These are phyloP conservation scores for Scedosporium boydii DNA, from an alignment of 2,329 filamentous ascomycete species.

Conservation along the genomic window DNA sequence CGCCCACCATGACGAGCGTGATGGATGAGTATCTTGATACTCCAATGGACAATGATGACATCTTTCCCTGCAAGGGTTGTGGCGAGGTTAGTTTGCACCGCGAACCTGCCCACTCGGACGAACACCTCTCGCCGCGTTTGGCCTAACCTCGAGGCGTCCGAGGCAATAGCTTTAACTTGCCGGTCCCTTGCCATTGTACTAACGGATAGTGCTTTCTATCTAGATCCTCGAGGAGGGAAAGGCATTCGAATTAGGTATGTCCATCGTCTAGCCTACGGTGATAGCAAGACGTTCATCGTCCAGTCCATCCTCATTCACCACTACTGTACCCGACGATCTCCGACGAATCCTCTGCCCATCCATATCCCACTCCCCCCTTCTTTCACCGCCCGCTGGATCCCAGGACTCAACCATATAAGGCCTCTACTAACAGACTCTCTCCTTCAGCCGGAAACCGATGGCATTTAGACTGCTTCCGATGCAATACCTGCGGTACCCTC, in stretches of 20 bases:
- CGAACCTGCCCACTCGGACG: not conserved
- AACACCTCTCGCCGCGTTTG: slow-evolving; percentile 12
- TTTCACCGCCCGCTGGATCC: not conserved
- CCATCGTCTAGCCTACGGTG: slow-evolving; percentile 16
- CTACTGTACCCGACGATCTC: slow-evolving; percentile 4
- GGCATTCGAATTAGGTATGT: slow-evolving; percentile 84
- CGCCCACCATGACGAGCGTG: slow-evolving; percentile 30
- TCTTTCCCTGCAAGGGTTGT: slow-evolving; percentile 86
- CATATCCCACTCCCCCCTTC: not conserved
- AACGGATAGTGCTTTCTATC: slow-evolving; percentile 8
- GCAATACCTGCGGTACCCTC: slow-evolving; percentile 88
- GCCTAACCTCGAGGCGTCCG: slow-evolving; percentile 11
- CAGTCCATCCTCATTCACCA: not conserved
- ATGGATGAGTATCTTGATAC: slow-evolving; percentile 55
- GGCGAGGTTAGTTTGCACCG: slow-evolving; percentile 58
- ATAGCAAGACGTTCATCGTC: not conserved
- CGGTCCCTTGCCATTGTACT: not conserved
- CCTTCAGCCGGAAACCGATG: slow-evolving; percentile 79
- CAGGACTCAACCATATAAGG: too few relatives aligned
- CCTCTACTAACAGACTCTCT: slow-evolving; percentile 10
- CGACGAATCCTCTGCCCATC: not conserved
- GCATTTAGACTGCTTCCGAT: slow-evolving; percentile 98
- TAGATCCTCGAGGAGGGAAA: slow-evolving; percentile 98
- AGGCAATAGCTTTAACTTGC: not conserved
- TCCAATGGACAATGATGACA: slow-evolving; percentile 68